Base-by-base conservation (phyloP, 192 early-diverging fungal genomes). In the Coemansia asiatica region DNA sequence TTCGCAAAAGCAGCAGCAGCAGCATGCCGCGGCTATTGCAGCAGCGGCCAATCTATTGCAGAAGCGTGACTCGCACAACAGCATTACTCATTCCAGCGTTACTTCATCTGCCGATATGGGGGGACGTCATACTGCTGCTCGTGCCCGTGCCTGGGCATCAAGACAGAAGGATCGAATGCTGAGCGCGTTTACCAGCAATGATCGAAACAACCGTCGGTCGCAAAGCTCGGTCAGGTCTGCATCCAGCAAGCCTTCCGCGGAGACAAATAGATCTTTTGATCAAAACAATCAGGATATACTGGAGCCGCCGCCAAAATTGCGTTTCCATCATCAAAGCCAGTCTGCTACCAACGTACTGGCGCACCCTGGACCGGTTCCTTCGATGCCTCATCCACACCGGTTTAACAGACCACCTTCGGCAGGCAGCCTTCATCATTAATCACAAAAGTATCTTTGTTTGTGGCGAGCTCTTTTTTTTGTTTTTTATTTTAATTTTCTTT, bases 141-240 rank as follows among this genome's bases (percentile, higher is more conserved):
- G 78, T 0, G 78, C 78, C 4, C 68, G 78, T 15, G 78, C 78
- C 16, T 80, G 77, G 77, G 77, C 77, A 7, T 55, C 71, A 10
- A 60, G 68, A 7, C 71, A 74, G 28, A 74, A 69, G 48, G 72
- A 74, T 29, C 71, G 72, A 29, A 62, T 80, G 72, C 27, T 74
- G 0, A 64, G 66, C 19, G 77, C 77, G 10, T 74, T 80, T 47
- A 58, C 65, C 27, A 61, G 64, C 13, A 44, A 35, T 8, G 68
- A 71, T 26, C 29, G 67, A 28, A 22, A 33, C 25, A 28, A 60
- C n/a, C 70, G 64, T 12, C 44, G 55, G n/a, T 31, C 49, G 63
- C 49, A 56, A 13, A 63, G 31, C 33, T 61, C 63, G 33, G 36
- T 31, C 18, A 53, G 10, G 15, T 47, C 65, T 9, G 71, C 46